phyloP scores from a whole-genome alignment of 2,329 filamentous ascomycete genomes.

The Neonectria hederae region DNA sequence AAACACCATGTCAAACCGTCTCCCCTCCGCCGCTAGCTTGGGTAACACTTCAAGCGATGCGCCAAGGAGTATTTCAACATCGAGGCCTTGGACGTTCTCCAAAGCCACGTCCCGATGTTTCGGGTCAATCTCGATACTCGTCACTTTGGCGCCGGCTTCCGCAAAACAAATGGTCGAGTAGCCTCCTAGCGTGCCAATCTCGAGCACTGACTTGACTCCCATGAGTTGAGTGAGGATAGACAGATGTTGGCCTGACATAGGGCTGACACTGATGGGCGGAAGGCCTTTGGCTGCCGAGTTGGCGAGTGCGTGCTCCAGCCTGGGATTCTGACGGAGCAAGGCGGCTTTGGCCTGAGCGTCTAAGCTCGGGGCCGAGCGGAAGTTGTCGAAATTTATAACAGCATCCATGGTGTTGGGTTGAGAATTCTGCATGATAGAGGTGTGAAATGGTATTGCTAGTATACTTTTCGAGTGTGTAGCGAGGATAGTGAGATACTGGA shows the following conservation, averaged over 20 bases:
- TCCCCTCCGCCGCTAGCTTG: slow-evolving; percentile 51
- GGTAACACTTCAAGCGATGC: slow-evolving; percentile 52
- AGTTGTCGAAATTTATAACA: slow-evolving; percentile 13
- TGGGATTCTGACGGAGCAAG: slow-evolving; percentile 8
- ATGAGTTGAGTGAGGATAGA: slow-evolving; percentile 50
- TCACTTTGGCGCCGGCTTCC: slow-evolving; percentile 46
- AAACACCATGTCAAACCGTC: slow-evolving; percentile 60
- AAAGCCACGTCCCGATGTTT: slow-evolving; percentile 57
- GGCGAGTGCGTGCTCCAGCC: slow-evolving; percentile 38
- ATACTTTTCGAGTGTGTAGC: neutral
- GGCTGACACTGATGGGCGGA: slow-evolving; percentile 49
- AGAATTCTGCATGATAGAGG: neutral
- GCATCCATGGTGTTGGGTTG: neutral
- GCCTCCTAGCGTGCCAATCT: slow-evolving; percentile 65
- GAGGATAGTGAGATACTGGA: neutral
- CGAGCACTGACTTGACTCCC: slow-evolving; percentile 54
- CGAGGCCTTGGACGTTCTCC: slow-evolving; percentile 53
- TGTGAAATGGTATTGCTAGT: neutral
- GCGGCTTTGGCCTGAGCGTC: slow-evolving; percentile 2
- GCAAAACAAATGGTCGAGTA: slow-evolving; percentile 65
- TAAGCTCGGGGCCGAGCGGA: slow-evolving; percentile 6
- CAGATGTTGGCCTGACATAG: slow-evolving; percentile 50
- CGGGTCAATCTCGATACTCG: slow-evolving; percentile 60
- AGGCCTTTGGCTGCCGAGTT: slow-evolving; percentile 47
- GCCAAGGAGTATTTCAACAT: slow-evolving; percentile 56